Base-by-base conservation (phyloP, 2,329 filamentous ascomycete species). In the Neurospora crassa region DNA sequence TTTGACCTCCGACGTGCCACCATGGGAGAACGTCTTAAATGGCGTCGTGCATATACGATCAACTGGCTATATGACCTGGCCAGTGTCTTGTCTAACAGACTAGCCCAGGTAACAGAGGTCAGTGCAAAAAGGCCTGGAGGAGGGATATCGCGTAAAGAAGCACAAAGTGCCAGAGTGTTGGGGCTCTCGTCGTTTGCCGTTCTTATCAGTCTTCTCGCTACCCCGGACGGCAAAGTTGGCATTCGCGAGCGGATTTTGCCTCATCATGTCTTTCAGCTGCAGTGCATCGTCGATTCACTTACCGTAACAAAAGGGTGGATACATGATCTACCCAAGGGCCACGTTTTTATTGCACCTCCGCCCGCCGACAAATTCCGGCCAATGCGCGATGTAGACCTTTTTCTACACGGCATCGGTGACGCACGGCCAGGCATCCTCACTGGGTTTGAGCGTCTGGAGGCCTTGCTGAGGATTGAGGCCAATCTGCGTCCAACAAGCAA, bases 11-110 rank as follows among this genome's bases (percentile, higher is more conserved):
- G 77, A 69, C 67, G 67, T 1, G 81, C 81, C 0, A 83, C 76
- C n/a, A 76, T 80, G 11, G 76, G 81, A 5, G 75, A 85, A 68
- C 76, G 82, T 29, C 47, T 83, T 3, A 76, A 79, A 10, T 87
- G 84, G 84, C 83, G 84, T 7, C 81, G 83, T 1, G 74, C 76
- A 0, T 86, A 84, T 70, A 84, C 82, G 1, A 84, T 87, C 72
- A 85, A 83, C 71, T 86, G 84, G 84, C 79, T 87, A 0, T 86
- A 86, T 72, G 83, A 86, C 70, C 74, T 87, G 6, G 82, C 86
- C 73, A 86, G 85, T 69, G 37, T 83, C 5, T 84, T 80, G 70
- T 83, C 82, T 0, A 0, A 16, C 20, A 59, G 47, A 16, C 0
- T 29, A 20, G n/a, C 6, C 14, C 5, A 24, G 20, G 14, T 53